Base-by-base conservation (phyloP, 352 stramenopile genomes). In the Pythium sukuiense region DNA sequence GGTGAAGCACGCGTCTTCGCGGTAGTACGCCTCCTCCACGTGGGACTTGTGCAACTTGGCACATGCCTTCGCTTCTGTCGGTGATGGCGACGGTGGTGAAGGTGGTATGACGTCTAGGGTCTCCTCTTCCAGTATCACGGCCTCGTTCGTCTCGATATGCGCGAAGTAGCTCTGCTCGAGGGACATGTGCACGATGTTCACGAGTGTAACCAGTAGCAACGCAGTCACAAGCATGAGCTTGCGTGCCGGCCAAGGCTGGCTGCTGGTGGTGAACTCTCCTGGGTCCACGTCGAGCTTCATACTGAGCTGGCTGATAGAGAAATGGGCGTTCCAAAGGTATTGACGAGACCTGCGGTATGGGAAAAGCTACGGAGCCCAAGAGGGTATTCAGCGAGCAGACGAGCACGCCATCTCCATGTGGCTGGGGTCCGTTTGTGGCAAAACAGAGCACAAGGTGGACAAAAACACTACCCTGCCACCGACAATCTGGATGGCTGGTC, bases 1-100 rank as follows among this genome's bases (percentile, higher is more conserved):
- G 8, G 67, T 67, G 24, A 66, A 60, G 49, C 70, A 73, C 16
- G 37, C 30, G 55, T 59, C 53, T 33, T 37, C 16, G 16, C 39
- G 53, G n/a, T 59, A 41, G 50, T 37, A 61, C 29, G n/a, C 35
- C 14, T 20, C 37, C 46, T 54, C 46, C 12, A 54, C 46, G 12
- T 54, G 46, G 20, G n/a, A 16, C 46, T 54, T 33, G 46, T 54
- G 46, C 9, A 54, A 18, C 46, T 29, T 29, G 3, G 5, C 20
- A n/a, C 46, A 54, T 13, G n/a, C 20, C 7, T 12, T 9, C 12
- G 12, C 32, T 35, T 35, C 32, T 9, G 32, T 35, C 8, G 32
- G 32, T 0, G 32, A 9, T 35, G 32, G 32, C 32, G 32, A 9
- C 8, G 32, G 32, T 24, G 20, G 20, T 24, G 20, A 24, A 0